phyloP scores from a whole-genome alignment of 208 protist genomes.

The Angomonas deanei region DNA sequence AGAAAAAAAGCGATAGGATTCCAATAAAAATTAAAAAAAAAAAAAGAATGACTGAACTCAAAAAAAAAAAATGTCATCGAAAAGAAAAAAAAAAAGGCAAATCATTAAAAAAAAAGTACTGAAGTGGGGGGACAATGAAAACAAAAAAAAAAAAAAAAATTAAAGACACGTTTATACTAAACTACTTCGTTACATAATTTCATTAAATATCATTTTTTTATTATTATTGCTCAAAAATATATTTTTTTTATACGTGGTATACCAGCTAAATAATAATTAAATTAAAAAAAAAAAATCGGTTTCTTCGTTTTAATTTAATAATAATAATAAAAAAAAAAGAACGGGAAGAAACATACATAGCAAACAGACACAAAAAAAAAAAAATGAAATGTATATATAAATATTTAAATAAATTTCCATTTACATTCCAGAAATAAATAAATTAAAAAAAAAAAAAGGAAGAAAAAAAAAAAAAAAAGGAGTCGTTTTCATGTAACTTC shows the following conservation, averaged over 20 bases:
- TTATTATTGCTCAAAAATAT: not conserved
- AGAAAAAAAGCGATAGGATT: too few species aligned
- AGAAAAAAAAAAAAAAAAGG: slow-evolving; percentile 13
- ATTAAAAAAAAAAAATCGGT: slow-evolving; percentile 4
- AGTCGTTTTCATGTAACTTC: slow-evolving; percentile 2
- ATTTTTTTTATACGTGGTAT: not conserved
- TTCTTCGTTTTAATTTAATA: not conserved
- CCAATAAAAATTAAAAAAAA: too few species aligned
- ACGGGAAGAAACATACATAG: not conserved
- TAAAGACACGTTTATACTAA: not conserved
- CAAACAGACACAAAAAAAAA: not conserved
- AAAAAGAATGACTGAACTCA: not conserved
- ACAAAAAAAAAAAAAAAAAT: slow-evolving; percentile 9
- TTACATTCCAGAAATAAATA: slow-evolving; percentile 12
- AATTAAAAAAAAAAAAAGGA: slow-evolving; percentile 14
- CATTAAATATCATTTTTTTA: not conserved
- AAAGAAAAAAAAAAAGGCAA: not conserved
- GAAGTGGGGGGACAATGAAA: not conserved
- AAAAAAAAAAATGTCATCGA: too few species aligned
- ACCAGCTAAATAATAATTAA: slow-evolving; percentile 10
- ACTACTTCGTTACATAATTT: not conserved
- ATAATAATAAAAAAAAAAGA: slow-evolving; percentile 8
- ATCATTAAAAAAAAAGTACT: slow-evolving; percentile 1
- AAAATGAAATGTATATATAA: slow-evolving; percentile 11
- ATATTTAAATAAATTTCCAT: slow-evolving; percentile 8